phyloP scores from a whole-genome alignment of 2,329 filamentous ascomycete species.

The Xylariaceae sp. region DNA sequence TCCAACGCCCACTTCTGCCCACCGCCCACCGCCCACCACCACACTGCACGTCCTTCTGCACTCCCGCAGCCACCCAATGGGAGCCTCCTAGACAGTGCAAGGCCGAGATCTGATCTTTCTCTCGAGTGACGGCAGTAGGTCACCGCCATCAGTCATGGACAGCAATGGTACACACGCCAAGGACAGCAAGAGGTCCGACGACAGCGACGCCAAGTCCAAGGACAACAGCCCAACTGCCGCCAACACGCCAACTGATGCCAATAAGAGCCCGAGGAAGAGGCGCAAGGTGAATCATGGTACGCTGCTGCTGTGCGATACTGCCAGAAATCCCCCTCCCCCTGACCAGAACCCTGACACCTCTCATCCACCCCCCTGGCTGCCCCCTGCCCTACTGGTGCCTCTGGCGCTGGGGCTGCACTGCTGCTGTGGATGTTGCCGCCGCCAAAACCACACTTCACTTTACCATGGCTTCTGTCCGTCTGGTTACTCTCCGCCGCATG shows the following conservation, averaged over 20 bases:
- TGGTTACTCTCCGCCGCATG: slow-evolving; percentile 21
- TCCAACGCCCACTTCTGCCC: slow-evolving; percentile 38
- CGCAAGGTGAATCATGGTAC: slow-evolving; percentile 87
- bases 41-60: slow-evolving; percentile 37
- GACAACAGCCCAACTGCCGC: slow-evolving; percentile 29
- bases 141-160: slow-evolving; percentile 26
- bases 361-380: slow-evolving; percentile 5
- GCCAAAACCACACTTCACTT: slow-evolving; percentile 19
- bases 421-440: slow-evolving; percentile 2
- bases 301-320: slow-evolving; percentile 44
- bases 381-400: neutral
- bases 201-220: slow-evolving; percentile 34
- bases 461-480: slow-evolving; percentile 18
- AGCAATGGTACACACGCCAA: slow-evolving; percentile 35
- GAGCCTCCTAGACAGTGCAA: slow-evolving; percentile 33
- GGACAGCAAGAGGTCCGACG: slow-evolving; percentile 36
- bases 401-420: neutral
- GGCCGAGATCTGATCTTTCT: slow-evolving; percentile 26
- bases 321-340: slow-evolving; percentile 21
- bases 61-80: slow-evolving; percentile 42
- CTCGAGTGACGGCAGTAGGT: slow-evolving; percentile 27
- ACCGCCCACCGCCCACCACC: too few species aligned
- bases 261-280: slow-evolving; percentile 69
- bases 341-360: slow-evolving; percentile 12
- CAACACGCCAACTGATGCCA: slow-evolving; percentile 29